Conservation (phyloP, 2,329 filamentous ascomycete genomes). For the Clathrospora elynae region DNA sequence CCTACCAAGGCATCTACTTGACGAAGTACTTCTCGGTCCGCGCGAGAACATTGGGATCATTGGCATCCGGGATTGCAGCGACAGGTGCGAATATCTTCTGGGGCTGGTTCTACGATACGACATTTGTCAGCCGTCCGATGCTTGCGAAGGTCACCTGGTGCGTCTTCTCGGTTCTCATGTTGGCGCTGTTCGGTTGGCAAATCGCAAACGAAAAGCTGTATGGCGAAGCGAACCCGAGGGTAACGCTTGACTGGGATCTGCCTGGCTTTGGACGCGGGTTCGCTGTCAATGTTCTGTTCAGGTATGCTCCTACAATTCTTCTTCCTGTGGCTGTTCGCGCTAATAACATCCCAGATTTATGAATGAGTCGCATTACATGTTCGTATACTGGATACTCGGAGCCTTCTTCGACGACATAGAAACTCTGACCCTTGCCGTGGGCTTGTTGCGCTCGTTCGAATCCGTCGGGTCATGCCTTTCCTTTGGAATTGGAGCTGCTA, state of each 20-base stretch:
- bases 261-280: constrained; percentile 56
- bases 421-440: constrained; percentile 57
- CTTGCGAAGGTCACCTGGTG: constrained; percentile 53
- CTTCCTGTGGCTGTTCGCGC: neutral
- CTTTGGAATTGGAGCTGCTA: constrained; percentile 56
- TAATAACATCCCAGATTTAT: constrained; percentile 46
- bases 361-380: constrained; percentile 59
- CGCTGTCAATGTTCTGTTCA: constrained; percentile 55
- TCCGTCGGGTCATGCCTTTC: constrained; percentile 55
- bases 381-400: constrained; percentile 59
- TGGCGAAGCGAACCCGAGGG: constrained; percentile 41
- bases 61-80: constrained; percentile 55
- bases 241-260: constrained; percentile 55
- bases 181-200: constrained; percentile 56
- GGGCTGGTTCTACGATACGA: constrained; percentile 58
- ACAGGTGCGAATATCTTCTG: constrained; percentile 55
- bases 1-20: constrained; percentile 59
- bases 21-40: constrained; percentile 60
- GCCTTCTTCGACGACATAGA: constrained; percentile 59
- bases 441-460: constrained; percentile 57
- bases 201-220: constrained; percentile 57
- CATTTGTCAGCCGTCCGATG: constrained; percentile 48
- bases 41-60: constrained; percentile 53
- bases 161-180: constrained; percentile 52
- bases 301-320: constrained; percentile 38